Base-by-base conservation (phyloP, 2,329 filamentous ascomycete genomes). In the Eurotiales sp. region DNA sequence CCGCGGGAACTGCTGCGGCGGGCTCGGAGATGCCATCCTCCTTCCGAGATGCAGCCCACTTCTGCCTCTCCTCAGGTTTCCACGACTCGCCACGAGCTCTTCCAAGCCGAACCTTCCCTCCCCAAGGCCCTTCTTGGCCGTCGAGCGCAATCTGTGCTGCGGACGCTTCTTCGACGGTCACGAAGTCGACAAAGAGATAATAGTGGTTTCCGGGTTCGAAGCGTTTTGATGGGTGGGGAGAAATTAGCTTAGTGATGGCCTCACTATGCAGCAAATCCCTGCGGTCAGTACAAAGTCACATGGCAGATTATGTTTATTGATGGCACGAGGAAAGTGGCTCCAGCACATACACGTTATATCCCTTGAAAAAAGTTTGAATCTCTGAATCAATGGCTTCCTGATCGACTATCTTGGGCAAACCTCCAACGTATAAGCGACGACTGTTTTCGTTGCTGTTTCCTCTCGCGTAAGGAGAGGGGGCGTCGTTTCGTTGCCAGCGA, bases 161-260 rank as follows among this genome's bases (percentile, higher is more conserved):
- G 29, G 75, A 65, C 0, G 80, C 81, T 55, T 85, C 78, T 47
- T 82, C 76, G 0, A 69, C 62, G 5, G 74, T 79, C 43, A 70
- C 71, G 51, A 86, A 77, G 59, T 86, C 82, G n/a, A 86, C 80
- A 53, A 86, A 86, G 58, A 81, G 81, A 65, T 82, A 86, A 66
- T 85, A 79, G 60, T 82, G 76, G 56, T 81, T 77, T 25, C 80
- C 81, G 0, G 74, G 70, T 36, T 73, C 71, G n/a, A 71, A 64
- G 22, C 70, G 72, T 52, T 75, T 84, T 60, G 67, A 81, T 60
- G 71, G 82, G 62, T 74, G 83, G 55, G 77, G 81, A 42, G 76
- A 84, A 72, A 80, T 85, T 40, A 77, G 61, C 61, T 77, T 78
- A 62, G 71, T 77, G 51, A 78, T 69, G 46, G 71, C 72, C 58